A percentile compares a stretch with the other conserved stretches of the same genome.
These are phyloP conservation scores for Colletotrichum higginsianum DNA, from an alignment of 2,329 filamentous ascomycete species.

Conservation along the genomic window DNA sequence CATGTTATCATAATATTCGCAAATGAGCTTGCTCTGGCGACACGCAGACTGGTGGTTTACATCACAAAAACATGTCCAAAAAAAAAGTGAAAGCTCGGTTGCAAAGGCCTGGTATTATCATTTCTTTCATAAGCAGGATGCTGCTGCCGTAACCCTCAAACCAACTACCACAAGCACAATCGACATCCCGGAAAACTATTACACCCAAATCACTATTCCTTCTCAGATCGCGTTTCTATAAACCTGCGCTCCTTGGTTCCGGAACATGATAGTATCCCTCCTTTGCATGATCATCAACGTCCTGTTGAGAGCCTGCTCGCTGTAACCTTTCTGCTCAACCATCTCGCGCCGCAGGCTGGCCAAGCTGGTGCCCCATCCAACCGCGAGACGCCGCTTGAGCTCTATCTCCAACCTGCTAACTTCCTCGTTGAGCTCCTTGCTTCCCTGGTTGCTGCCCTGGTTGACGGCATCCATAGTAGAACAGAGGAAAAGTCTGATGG, in stretches of 20 bases:
- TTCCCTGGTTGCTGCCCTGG: conserved; percentile 86
- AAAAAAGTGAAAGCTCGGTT: neutral
- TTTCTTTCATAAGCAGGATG: conserved; percentile 37
- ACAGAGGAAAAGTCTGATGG: conserved; percentile 95
- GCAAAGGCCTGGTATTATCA: conserved; percentile 32
- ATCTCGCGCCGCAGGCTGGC: conserved; percentile 90
- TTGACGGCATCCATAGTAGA: conserved; percentile 98
- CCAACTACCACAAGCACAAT: neutral
- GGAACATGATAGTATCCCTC: conserved; percentile 87
- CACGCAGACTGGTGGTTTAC: neutral
- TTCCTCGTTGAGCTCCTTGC: conserved; percentile 92
- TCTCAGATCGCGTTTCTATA: conserved; percentile 78
- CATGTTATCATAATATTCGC: no score
- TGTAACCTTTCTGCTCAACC: conserved; percentile 91
- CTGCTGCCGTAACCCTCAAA: conserved; percentile 20
- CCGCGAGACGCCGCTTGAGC: conserved; percentile 87
- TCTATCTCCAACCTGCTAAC: conserved; percentile 90
- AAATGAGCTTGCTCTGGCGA: neutral
- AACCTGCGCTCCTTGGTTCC: conserved; percentile 82
- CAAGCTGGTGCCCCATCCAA: conserved; percentile 95
- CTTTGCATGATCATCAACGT: conserved; percentile 89
- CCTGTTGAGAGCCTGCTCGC: conserved; percentile 86
- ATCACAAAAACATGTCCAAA: neutral
- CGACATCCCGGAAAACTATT: neutral
- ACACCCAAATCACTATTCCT: neutral